Evolutionary conservation across 202 grass and related monocot genomes (phyloP).

Genomic region (Panicum virgatum): DNA sequence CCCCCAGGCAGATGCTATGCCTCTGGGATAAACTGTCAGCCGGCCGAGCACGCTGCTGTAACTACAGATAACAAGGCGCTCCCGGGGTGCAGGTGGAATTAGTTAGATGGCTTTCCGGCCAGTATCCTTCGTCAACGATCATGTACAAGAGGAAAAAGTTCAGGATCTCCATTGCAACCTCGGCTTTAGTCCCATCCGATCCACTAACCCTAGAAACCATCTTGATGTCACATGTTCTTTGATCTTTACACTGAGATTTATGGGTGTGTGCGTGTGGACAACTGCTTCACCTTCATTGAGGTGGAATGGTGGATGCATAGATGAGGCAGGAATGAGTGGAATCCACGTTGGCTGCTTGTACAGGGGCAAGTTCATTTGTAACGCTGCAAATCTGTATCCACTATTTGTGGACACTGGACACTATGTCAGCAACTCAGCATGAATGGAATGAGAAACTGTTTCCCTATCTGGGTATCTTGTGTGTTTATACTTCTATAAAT

Average conservation of each 20-base stretch:
- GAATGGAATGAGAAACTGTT: neutral
- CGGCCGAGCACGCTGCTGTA: slow-evolving; percentile 61
- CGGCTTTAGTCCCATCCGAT: neutral
- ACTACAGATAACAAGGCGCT: slow-evolving; percentile 59
- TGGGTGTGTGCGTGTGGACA: neutral
- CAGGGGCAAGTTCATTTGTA: slow-evolving; percentile 14
- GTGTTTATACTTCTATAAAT: neutral
- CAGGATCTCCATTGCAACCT: neutral
- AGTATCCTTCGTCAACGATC: neutral
- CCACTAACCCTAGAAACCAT: neutral
- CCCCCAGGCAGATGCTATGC: slow-evolving; percentile 88
- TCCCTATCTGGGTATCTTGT: neutral
- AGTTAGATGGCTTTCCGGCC: neutral
- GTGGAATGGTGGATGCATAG: slow-evolving; percentile 24
- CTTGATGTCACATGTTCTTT: neutral
- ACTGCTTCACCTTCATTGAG: slow-evolving; percentile 21
- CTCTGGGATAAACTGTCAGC: slow-evolving; percentile 68
- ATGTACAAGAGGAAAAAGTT: neutral
- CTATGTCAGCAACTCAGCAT: too few relatives aligned
- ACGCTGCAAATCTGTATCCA: neutral
- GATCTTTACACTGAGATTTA: neutral
- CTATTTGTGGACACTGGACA: neutral
- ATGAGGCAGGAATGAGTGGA: neutral
- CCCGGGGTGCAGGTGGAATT: neutral
- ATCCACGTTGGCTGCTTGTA: slow-evolving; percentile 1